Percentiles rank a stretch among this genome's conserved stretches.
These are phyloP conservation scores for Cucurbita maxima DNA, from an alignment of 306 rosid species.

Conservation along the genomic window DNA sequence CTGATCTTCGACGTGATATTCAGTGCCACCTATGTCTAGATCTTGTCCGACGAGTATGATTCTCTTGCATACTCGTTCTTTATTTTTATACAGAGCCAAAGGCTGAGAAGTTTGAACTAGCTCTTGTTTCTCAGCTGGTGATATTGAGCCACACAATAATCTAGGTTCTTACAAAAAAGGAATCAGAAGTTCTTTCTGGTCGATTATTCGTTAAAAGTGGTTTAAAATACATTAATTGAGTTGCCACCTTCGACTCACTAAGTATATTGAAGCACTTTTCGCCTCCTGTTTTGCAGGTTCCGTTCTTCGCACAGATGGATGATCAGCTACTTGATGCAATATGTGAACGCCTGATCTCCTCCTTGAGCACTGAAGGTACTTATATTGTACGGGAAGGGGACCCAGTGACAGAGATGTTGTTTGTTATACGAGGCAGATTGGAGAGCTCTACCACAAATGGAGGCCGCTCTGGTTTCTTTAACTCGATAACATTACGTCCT, in stretches of 20 bases:
- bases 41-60: constrained; percentile 83
- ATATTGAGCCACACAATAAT: neutral
- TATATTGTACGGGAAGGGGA: constrained; percentile 93
- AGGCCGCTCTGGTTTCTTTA: constrained; percentile 88
- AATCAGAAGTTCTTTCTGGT: neutral
- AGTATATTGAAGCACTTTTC: constrained; percentile 6
- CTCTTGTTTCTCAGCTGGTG: too few species aligned
- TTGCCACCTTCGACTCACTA: neutral
- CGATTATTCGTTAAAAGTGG: neutral
- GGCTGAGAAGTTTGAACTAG: too few species aligned
- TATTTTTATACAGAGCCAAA: neutral
- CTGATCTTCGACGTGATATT: constrained; percentile 95
- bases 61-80: neutral
- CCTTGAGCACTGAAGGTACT: constrained; percentile 77
- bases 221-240: neutral
- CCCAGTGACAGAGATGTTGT: constrained; percentile 88
- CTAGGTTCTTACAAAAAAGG: neutral
- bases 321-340: constrained; percentile 93
- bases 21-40: constrained; percentile 85
- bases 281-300: constrained; percentile 42
- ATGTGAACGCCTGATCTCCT: constrained; percentile 84
- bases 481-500: constrained; percentile 70
- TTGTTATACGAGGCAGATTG: constrained; percentile 74
- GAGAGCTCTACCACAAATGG: constrained; percentile 94
- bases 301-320: constrained; percentile 96